Conservation (phyloP, 768 basidiomycete species). For the Lactarius akahatsu region DNA sequence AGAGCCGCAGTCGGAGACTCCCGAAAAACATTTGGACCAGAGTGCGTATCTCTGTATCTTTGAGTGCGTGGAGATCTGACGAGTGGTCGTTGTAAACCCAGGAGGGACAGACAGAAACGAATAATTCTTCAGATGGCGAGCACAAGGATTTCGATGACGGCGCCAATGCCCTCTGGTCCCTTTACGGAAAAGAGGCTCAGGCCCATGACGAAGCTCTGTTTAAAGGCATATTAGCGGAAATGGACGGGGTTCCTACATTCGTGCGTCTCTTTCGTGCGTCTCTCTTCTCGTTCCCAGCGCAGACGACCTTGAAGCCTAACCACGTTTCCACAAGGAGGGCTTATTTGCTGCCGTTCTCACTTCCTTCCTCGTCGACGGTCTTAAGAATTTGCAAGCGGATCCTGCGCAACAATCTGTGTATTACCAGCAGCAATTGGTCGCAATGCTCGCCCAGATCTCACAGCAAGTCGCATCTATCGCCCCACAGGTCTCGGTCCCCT, state of each 20-base stretch:
- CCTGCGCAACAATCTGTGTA: neutral
- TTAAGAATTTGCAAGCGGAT: neutral
- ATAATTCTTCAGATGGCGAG: neutral
- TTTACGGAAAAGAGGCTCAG: neutral
- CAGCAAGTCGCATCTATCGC: slow-evolving; percentile 2
- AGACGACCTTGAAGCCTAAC: neutral
- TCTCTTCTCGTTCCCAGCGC: no score
- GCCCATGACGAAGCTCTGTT: neutral
- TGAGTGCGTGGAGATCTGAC: neutral
- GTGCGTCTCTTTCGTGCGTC: neutral
- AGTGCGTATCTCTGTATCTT: neutral
- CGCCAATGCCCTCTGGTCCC: slow-evolving; percentile 10
- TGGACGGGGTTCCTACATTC: neutral
- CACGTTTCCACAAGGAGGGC: slow-evolving; percentile 1
- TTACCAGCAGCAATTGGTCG: slow-evolving; percentile 3
- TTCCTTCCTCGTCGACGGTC: neutral
- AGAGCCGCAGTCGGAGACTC: no score
- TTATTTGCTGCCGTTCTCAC: slow-evolving; percentile 14
- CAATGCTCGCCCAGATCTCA: slow-evolving; percentile 5
- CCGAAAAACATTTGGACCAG: no score
- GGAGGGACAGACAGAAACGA: neutral
- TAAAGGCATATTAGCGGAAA: neutral
- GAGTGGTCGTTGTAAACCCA: neutral
- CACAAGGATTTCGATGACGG: slow-evolving; percentile 4
- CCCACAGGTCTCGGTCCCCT: neutral